Evolutionary conservation across 371 early-diverging fungal genomes (phyloP), one percentile per base, ranked within the genome.

Genomic region (Saksenaea oblongispora): DNA sequence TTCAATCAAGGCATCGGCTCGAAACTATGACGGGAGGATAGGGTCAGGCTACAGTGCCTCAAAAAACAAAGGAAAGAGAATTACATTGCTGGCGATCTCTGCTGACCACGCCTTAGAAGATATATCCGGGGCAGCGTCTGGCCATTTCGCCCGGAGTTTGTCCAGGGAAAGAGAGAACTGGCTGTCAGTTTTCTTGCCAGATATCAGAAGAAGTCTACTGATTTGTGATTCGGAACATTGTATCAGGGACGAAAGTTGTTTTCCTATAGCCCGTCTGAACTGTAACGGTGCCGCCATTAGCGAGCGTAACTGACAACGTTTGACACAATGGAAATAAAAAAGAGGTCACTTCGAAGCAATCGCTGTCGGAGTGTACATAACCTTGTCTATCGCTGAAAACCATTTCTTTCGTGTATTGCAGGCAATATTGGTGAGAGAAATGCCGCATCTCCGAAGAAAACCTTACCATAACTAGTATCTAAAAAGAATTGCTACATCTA

Each of bases 81-180:
- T 36, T 68, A 85, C 87, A 67, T 87, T 80, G 55, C 73, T 67
- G 4, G 81, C 82, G 39, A 88, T 67, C 17, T 84, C 76, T 65
- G 85, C 58, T 24, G 88, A 86, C 28, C 84, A 62, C 60, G 84
- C 73, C 22, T 61, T 74, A 1, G 89, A 88, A 62, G 37, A 54
- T 34, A 27, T 35, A n/a, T 26, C 57, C 42, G 9, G 57, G 31
- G 34, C 61, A 17, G 57, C 47, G 7, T 58, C 17, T 14, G 26
- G 31, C 22, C 56, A 31, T 51, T 60, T 27, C 17, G 44, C 59
- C 27, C 28, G 59, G n/a, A 79, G 63, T 56, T 59, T 68, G 3
- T 74, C 65, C 3, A 80, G 26, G 7, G 80, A 72, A 15, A 80
- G 9, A 8, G 66, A 42, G 26, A 72, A 75, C 35, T 77, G 73